Conservation (phyloP, 2,329 filamentous ascomycete genomes). For the Aureobasidium sp. region DNA sequence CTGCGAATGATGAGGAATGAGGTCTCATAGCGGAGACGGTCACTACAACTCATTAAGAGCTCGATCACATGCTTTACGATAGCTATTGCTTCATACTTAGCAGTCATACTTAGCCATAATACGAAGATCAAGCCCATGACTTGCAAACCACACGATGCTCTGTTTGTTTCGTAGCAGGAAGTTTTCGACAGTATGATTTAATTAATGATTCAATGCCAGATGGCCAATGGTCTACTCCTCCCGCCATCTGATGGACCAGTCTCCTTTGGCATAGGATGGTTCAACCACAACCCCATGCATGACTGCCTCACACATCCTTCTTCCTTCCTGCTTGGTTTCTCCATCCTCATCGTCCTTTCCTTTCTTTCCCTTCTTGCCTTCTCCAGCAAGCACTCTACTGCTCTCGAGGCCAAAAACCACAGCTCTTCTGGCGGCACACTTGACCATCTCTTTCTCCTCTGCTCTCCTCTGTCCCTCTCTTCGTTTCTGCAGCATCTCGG, state of each 20-base stretch:
- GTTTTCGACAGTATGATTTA: too few species aligned
- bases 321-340: slow-evolving; percentile 16
- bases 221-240: slow-evolving; percentile 26
- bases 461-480: slow-evolving; percentile 40
- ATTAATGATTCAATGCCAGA: too few species aligned
- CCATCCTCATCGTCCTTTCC: slow-evolving; percentile 17
- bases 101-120: background rate
- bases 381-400: slow-evolving; percentile 16
- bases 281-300: slow-evolving; percentile 52
- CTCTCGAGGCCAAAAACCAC: slow-evolving; percentile 45
- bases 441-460: slow-evolving; percentile 49
- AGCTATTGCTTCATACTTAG: background rate
- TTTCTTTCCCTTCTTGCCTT: slow-evolving; percentile 13
- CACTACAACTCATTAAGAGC: background rate
- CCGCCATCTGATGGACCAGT: slow-evolving; percentile 51
- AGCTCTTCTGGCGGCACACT: slow-evolving; percentile 51
- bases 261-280: slow-evolving; percentile 51
- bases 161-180: too few species aligned
- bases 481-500: slow-evolving; percentile 41
- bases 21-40: too few species aligned
- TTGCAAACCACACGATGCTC: too few species aligned
- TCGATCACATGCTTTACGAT: background rate
- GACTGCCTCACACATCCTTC: slow-evolving; percentile 48
- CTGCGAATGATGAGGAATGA: background rate
- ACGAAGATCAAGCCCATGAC: background rate